phyloP scores from a whole-genome alignment of 139 green algal species.

The Chlamydomonas sphaeroides region DNA sequence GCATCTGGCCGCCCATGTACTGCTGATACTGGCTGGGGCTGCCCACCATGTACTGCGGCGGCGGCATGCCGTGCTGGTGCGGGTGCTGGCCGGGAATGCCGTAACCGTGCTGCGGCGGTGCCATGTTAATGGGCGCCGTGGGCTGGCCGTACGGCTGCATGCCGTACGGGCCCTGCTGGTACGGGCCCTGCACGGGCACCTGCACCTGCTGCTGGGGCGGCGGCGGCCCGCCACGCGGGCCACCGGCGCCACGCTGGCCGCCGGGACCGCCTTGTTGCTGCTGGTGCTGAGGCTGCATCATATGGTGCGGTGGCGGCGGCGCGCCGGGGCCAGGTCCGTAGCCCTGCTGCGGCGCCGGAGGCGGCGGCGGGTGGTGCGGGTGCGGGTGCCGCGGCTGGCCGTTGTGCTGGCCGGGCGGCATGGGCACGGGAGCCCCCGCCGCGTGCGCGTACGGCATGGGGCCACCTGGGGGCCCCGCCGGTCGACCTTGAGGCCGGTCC shows the following conservation, averaged over 20 bases:
- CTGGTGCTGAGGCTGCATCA: background rate
- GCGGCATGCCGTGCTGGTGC: slow-evolving; percentile 6
- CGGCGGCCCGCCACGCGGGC: background rate
- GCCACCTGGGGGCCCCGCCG: too few species aligned
- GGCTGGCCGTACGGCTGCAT: slow-evolving; percentile 13
- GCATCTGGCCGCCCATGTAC: background rate
- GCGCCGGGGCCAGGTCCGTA: background rate
- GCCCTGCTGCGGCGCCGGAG: background rate
- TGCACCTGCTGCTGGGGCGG: slow-evolving; percentile 1
- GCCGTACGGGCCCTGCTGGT: slow-evolving; percentile 14
- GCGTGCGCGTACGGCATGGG: slow-evolving; percentile 18
- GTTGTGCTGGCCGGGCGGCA: background rate
- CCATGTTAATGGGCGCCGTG: slow-evolving; percentile 6
- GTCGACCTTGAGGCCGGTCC: too few species aligned
- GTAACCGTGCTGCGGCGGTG: background rate
- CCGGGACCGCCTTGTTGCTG: background rate
- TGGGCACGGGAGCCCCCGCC: background rate
- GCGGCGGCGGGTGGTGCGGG: background rate
- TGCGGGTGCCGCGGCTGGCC: background rate
- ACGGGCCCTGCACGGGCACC: background rate
- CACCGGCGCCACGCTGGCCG: background rate
- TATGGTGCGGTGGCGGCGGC: background rate
- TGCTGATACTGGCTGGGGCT: slow-evolving; percentile 29
- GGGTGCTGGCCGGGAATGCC: background rate
- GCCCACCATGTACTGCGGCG: slow-evolving; percentile 18